A percentile compares a stretch with the other conserved stretches of the same genome.
phyloP scores from a whole-genome alignment of 306 rosid species.

The Sicyos baderoa region DNA sequence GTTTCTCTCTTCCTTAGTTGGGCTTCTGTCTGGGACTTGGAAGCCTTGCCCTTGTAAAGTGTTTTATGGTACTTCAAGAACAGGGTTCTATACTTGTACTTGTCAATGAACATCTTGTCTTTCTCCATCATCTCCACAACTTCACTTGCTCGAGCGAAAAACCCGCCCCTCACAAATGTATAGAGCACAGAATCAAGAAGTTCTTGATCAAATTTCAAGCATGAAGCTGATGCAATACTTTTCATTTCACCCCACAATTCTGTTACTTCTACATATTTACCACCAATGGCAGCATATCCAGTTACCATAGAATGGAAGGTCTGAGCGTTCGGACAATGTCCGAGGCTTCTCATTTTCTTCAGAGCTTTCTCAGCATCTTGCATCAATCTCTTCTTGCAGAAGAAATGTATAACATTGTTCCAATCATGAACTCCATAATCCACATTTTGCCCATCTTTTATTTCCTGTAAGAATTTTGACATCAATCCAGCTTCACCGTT shows the following conservation, averaged over 20 bases:
- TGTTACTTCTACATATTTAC: conserved; percentile 72
- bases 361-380: conserved; percentile 77
- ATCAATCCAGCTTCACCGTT: conserved; percentile 44
- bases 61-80: conserved; percentile 85
- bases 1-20: conserved; percentile 73
- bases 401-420: conserved; percentile 79
- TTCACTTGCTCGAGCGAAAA: conserved; percentile 72
- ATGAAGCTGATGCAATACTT: conserved; percentile 48
- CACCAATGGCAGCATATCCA: conserved; percentile 80
- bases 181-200: conserved; percentile 82
- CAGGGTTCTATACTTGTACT: conserved; percentile 71
- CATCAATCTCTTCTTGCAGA: conserved; percentile 72
- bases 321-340: conserved; percentile 67
- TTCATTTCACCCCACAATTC: conserved; percentile 94
- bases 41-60: conserved; percentile 76
- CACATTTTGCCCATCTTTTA: conserved; percentile 61
- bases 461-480: conserved; percentile 68
- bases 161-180: conserved; percentile 79
- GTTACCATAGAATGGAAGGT: conserved; percentile 87
- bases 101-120: conserved; percentile 66
- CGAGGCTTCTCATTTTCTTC: conserved; percentile 77
- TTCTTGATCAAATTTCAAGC: conserved; percentile 87
- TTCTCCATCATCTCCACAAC: conserved; percentile 76
- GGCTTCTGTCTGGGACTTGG: conserved; percentile 64
- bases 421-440: conserved; percentile 79